phyloP scores from a whole-genome alignment of 371 early-diverging fungal genomes.

The Caulochytrium protostelioides region DNA sequence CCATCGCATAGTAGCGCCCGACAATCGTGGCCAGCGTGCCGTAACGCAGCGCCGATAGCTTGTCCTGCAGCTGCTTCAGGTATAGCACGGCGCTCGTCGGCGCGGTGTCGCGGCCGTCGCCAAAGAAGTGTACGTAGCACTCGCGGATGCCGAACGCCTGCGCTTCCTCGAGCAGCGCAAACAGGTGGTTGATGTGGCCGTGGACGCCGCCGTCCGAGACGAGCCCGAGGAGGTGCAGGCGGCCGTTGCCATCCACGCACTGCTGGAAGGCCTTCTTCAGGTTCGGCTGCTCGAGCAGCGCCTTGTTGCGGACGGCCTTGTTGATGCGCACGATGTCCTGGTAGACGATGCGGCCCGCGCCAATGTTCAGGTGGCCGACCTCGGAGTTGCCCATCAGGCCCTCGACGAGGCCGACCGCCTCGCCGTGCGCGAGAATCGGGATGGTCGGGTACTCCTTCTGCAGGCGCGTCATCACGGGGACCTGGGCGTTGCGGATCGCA shows the following conservation, averaged over 20 bases:
- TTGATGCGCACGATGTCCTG: conserved; percentile 98
- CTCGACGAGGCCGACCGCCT: conserved; percentile 91
- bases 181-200: conserved; percentile 86
- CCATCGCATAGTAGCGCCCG: conserved; percentile 99
- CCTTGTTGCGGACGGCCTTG: conserved; percentile 58
- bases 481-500: conserved; percentile 79
- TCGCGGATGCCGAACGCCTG: conserved; percentile 64
- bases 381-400: conserved; percentile 99
- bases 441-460: conserved; percentile 48
- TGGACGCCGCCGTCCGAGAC: conserved; percentile 99
- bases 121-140: conserved; percentile 84
- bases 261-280: conserved; percentile 61
- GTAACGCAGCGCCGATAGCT: conserved; percentile 33
- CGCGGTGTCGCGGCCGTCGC: conserved; percentile 86
- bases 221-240: conserved; percentile 90
- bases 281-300: conserved; percentile 28
- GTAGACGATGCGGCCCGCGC: conserved; percentile 95
- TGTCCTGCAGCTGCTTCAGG: conserved; percentile 42
- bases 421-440: conserved; percentile 83
- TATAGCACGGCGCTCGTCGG: conserved; percentile 52
- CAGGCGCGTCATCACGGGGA: conserved; percentile 76
- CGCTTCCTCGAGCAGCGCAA: conserved; percentile 59
- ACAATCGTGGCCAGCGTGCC: conserved; percentile 79
- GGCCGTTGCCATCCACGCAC: conserved; percentile 50
- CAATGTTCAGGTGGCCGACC: conserved; percentile 99